Percentiles rank a stretch among this genome's conserved stretches.
These are phyloP conservation scores for Penicillium hesseltinei DNA, from an alignment of 2,329 filamentous ascomycete species.

Conservation along the genomic window DNA sequence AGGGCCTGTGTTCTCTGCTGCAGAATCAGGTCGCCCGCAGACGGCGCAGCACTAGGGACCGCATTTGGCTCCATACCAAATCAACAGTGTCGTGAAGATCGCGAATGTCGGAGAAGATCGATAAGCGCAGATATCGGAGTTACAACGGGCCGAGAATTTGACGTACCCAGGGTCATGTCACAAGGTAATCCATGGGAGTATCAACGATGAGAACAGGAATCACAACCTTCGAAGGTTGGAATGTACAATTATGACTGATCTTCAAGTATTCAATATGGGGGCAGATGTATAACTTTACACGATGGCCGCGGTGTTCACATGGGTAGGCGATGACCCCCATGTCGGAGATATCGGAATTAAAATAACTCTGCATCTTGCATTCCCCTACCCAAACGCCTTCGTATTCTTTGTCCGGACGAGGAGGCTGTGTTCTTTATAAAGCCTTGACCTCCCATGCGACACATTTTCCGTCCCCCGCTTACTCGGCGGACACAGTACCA, in stretches of 20 bases:
- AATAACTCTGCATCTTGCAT: conserved; percentile 12
- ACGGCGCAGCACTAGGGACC: conserved; percentile 27
- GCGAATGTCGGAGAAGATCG: conserved; percentile 12
- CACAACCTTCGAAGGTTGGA: not conserved
- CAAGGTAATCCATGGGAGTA: not conserved
- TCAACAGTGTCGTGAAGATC: conserved; percentile 9
- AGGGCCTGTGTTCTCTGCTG: conserved; percentile 36
- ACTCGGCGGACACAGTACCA: conserved; percentile 15
- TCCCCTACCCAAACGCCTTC: conserved; percentile 1
- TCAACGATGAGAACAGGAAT: not conserved
- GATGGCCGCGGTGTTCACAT: conserved; percentile 1
- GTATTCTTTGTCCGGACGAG: not conserved
- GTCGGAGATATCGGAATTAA: conserved; percentile 28
- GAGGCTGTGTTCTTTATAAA: conserved; percentile 1
- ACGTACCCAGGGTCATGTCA: not conserved
- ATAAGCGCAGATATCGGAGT: conserved; percentile 30
- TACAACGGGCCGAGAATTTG: conserved; percentile 29
- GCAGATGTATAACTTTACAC: not conserved
- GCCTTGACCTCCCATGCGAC: not conserved
- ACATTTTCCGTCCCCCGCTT: conserved; percentile 18
- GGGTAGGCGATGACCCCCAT: conserved; percentile 11
- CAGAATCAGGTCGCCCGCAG: conserved; percentile 37
- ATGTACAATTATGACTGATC: not conserved
- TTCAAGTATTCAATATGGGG: not conserved
- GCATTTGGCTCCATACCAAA: conserved; percentile 40